Conservation (phyloP, 2,329 filamentous ascomycete species). For the Metarhizium anisopliae region DNA sequence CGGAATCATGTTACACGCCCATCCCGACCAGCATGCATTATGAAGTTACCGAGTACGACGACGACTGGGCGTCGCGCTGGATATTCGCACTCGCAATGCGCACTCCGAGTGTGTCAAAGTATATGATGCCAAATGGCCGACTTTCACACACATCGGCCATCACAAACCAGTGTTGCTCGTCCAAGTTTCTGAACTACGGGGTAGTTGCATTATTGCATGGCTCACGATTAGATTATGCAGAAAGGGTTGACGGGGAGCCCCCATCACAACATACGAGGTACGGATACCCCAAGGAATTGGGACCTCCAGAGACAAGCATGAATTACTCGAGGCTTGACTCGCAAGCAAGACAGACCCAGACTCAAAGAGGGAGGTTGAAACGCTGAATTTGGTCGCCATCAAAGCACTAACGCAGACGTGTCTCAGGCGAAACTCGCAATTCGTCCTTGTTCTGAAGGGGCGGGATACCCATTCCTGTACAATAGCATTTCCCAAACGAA, state of each 20-base stretch:
- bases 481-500: neutral
- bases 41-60: no score
- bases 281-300: neutral
- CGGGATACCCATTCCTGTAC: neutral
- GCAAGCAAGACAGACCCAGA: neutral
- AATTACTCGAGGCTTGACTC: neutral
- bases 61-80: no score
- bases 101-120: no score
- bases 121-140: no score
- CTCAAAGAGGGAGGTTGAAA: constrained; percentile 1
- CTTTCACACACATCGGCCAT: no score
- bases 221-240: no score
- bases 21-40: no score
- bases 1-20: no score
- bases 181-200: no score
- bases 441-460: neutral
- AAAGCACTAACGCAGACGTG: neutral
- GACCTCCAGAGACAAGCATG: neutral
- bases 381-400: neutral
- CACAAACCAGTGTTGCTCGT: no score
- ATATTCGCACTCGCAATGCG: no score
- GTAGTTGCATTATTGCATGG: no score
- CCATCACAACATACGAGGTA: neutral
- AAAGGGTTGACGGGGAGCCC: neutral
- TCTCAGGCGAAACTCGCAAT: neutral